phyloP scores from a whole-genome alignment of 805 yeast species.

The Yamadazyma insecticola region DNA sequence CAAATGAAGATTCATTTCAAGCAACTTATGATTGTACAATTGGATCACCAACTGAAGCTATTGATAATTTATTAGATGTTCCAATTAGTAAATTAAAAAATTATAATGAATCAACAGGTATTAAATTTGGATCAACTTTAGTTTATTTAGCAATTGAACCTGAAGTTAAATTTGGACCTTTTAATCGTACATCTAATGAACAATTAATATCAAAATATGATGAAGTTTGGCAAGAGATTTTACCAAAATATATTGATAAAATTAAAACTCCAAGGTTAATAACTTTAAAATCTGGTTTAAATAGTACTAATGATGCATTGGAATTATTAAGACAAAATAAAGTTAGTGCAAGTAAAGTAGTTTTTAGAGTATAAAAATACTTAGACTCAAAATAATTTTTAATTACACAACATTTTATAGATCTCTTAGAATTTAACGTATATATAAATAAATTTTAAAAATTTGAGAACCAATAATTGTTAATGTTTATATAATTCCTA shows the following conservation, averaged over 20 bases:
- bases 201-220: slow-evolving; percentile 3
- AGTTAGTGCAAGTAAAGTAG: slow-evolving; percentile 43
- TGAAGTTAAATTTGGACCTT: neutral
- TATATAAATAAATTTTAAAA: too few species aligned
- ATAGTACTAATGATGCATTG: slow-evolving; percentile 31
- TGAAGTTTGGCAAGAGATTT: slow-evolving; percentile 18
- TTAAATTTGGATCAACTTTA: slow-evolving; percentile 1
- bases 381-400: too few species aligned
- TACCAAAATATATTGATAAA: slow-evolving; percentile 15
- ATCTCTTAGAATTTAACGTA: too few species aligned
- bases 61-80: slow-evolving; percentile 16
- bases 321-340: slow-evolving; percentile 30
- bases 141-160: slow-evolving; percentile 3
- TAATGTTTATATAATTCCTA: too few species aligned
- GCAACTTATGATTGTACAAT: slow-evolving; percentile 22
- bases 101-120: slow-evolving; percentile 1
- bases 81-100: slow-evolving; percentile 3
- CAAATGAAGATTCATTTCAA: slow-evolving; percentile 19
- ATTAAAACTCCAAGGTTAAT: slow-evolving; percentile 17
- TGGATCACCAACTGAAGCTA: slow-evolving; percentile 13
- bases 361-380: too few species aligned
- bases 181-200: neutral
- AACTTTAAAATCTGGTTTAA: slow-evolving; percentile 23
- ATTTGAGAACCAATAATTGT: too few species aligned
- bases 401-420: too few species aligned